Percentiles rank a stretch among this genome's conserved stretches.
Evolutionary conservation across 768 basidiomycete species (phyloP).

Genomic region (Lanmaoa pseudosensibilis): DNA sequence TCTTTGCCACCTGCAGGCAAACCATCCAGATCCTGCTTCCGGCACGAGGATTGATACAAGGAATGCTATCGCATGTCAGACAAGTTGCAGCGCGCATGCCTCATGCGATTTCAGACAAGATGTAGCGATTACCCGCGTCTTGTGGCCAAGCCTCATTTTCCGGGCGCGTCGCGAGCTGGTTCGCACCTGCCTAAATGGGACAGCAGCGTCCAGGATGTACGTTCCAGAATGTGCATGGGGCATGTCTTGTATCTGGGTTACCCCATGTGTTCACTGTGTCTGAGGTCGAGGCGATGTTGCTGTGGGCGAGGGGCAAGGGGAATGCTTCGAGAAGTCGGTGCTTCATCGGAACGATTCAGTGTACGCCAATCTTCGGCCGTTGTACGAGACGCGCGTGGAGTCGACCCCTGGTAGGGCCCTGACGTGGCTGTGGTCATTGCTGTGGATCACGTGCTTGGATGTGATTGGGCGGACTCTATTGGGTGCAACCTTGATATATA

Average conservation of each 20-base stretch:
- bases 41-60: neutral
- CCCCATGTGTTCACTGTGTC: neutral
- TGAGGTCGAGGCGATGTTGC: neutral
- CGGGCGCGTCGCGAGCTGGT: neutral
- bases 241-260: neutral
- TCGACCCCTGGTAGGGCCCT: neutral
- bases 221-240: neutral
- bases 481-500: slow-evolving; percentile 11
- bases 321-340: neutral
- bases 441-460: slow-evolving; percentile 22
- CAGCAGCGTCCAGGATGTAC: neutral
- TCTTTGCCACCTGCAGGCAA: neutral
- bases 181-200: neutral
- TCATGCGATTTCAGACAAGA: slow-evolving; percentile 6
- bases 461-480: slow-evolving; percentile 24
- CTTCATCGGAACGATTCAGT: neutral
- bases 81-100: neutral
- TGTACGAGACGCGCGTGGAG: neutral
- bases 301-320: neutral
- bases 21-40: neutral
- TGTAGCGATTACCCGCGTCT: neutral
- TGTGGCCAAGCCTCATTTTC: neutral
- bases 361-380: neutral
- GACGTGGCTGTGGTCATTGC: neutral
- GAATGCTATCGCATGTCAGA: neutral